Evolutionary conservation across 768 basidiomycete genomes (phyloP).

Genomic region (Rhodocollybia butyracea): DNA sequence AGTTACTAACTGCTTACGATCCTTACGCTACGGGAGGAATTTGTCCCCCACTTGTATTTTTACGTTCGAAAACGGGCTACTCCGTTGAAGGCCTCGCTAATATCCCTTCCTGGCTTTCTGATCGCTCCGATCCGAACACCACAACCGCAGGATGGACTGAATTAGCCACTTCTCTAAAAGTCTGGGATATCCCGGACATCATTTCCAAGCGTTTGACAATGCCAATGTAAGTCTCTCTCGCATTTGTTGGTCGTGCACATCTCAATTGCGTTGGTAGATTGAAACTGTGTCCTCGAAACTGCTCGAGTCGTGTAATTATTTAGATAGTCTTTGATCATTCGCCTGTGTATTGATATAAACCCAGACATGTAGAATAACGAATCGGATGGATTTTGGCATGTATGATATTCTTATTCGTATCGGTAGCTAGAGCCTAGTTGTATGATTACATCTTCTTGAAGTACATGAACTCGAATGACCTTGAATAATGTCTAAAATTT

Average conservation of each 20-base stretch:
- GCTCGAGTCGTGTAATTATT: constrained; percentile 25
- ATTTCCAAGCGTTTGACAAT: constrained; percentile 6
- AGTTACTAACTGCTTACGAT: constrained; percentile 44
- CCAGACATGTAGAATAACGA: too few species aligned
- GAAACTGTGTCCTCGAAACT: constrained; percentile 27
- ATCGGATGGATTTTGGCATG: too few species aligned
- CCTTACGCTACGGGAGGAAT: constrained; percentile 23
- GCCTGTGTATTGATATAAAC: neutral
- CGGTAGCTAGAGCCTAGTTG: too few species aligned
- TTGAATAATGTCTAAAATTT: too few species aligned
- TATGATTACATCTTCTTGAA: too few species aligned
- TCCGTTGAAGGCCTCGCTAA: constrained; percentile 18
- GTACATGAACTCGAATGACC: too few species aligned
- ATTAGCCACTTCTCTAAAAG: neutral
- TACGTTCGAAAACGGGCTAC: constrained; percentile 51
- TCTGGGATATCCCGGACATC: constrained; percentile 7
- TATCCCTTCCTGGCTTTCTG: constrained; percentile 30
- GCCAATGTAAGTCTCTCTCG: constrained; percentile 40
- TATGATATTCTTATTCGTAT: too few species aligned
- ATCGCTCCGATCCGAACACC: neutral
- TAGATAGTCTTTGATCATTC: constrained; percentile 13
- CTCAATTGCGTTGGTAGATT: constrained; percentile 23
- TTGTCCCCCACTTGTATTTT: constrained; percentile 40
- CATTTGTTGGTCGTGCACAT: neutral
- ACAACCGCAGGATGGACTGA: neutral